Evolutionary conservation across 2,329 filamentous ascomycete species (phyloP), one percentile per base, ranked within the genome.

Genomic region (Karstenula rhodostoma): DNA sequence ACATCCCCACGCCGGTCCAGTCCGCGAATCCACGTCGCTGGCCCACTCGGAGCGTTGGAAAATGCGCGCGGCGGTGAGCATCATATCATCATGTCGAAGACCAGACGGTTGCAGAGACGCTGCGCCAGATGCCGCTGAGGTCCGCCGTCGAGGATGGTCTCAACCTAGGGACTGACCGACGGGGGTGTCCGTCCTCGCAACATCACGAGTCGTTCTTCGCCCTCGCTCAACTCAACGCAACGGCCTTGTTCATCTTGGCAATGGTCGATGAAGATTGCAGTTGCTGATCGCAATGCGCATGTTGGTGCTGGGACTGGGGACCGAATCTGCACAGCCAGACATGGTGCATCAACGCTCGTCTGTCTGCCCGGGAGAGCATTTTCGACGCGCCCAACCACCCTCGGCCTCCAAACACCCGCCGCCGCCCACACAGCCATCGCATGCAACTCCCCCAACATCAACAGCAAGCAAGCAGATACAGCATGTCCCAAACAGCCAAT

Each of bases 231-330:
- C n/a, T n/a, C n/a, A n/a, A n/a, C n/a, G n/a, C n/a, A n/a, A 49
- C 29, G 29, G 29, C 17, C 37, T n/a, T 40, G 12, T 32, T n/a
- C 32, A 12, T 9, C n/a, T 51, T 51, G 48, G 37, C 50, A 40
- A 40, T 40, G 37, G 4, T 43, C 6, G 8, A 53, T 15, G 12
- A n/a, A 22, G 4, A 40, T 22, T n/a, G 35, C 17, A 32, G 23
- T 29, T 32, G 50, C 50, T 53, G 50, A 43, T 53, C 33, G 50
- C 33, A 43, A 15, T 27, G 44, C 35, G 33, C 29, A 53, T 19
- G 6, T 19, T 5, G 12, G 4, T 5, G 35, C 15, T 19, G 50
- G 12, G 22, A 13, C 4, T 22, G 7, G 8, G 29, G 8, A 32
- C 29, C 29, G 4, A 32, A 10, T 5, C 29, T 32, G 50, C 50